A percentile compares a stretch with the other conserved stretches of the same genome.
Evolutionary conservation across 176 grass and related monocot species (phyloP).

Genomic region (Carex kokanica): DNA sequence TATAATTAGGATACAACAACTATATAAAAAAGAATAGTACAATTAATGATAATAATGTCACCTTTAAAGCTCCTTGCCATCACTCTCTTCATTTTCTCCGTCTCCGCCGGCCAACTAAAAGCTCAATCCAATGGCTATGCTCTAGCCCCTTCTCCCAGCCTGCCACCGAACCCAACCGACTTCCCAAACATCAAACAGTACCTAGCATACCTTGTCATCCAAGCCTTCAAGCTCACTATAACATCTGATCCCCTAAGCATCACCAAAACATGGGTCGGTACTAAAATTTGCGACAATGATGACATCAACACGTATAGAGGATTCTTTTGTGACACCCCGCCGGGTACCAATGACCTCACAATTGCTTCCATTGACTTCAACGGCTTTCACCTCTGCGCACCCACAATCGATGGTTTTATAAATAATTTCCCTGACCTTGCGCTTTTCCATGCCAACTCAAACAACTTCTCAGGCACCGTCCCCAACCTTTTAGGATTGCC

Average conservation of each 20-base stretch:
- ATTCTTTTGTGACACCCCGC: conserved; percentile 65
- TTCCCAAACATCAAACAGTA: conserved; percentile 42
- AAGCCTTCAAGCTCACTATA: conserved; percentile 64
- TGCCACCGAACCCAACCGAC: neutral
- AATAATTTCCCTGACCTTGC: conserved; percentile 68
- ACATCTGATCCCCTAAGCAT: conserved; percentile 40
- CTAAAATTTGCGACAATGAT: conserved; percentile 31
- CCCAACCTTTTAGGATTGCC: conserved; percentile 39
- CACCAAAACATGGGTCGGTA: conserved; percentile 44
- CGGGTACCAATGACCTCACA: conserved; percentile 11
- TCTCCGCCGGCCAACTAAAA: neutral
- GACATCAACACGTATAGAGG: conserved; percentile 40
- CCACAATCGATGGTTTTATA: conserved; percentile 50
- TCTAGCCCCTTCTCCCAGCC: neutral
- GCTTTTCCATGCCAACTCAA: conserved; percentile 88
- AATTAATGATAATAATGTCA: neutral
- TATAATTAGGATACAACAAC: neutral
- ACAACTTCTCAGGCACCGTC: conserved; percentile 45
- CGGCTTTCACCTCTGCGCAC: conserved; percentile 43
- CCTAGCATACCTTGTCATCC: conserved; percentile 54
- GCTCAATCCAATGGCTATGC: neutral
- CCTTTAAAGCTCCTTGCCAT: neutral
- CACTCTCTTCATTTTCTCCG: neutral
- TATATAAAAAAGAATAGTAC: neutral
- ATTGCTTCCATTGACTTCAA: conserved; percentile 88